These are phyloP conservation scores for Fragilaria crotonensis DNA, from an alignment of 108 stramenopile genomes.

Conservation along the genomic window DNA sequence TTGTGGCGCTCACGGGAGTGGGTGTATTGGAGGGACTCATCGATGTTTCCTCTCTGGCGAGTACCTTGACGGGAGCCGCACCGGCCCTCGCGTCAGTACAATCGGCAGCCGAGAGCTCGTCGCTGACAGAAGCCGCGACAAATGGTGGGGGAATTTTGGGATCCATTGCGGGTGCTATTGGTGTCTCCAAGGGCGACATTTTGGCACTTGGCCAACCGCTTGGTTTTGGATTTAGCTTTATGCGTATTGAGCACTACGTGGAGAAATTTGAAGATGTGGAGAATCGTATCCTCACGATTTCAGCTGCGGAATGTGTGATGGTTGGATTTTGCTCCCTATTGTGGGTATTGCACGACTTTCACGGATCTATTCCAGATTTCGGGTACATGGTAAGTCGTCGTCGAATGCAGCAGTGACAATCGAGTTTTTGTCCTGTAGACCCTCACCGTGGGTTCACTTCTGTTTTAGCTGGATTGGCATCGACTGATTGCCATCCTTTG, in stretches of 20 bases:
- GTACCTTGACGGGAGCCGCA: background rate
- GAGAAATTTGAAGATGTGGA: constrained; percentile 22
- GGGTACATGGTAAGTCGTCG: constrained; percentile 24
- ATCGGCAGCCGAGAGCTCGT: too few relatives aligned
- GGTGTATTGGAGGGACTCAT: constrained; percentile 40
- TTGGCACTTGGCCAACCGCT: constrained; percentile 47
- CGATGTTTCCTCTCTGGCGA: background rate
- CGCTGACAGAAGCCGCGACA: too few relatives aligned
- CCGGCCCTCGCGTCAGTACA: background rate
- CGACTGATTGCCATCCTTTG: constrained; percentile 25
- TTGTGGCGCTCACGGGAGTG: constrained; percentile 53
- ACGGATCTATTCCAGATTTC: constrained; percentile 16
- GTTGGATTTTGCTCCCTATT: constrained; percentile 15
- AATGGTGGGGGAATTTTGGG: constrained; percentile 11
- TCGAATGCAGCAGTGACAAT: background rate
- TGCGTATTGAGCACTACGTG: constrained; percentile 36
- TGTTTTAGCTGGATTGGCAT: constrained; percentile 5
- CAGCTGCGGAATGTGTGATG: constrained; percentile 35
- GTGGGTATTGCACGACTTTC: constrained; percentile 29
- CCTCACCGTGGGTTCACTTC: background rate
- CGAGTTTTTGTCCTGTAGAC: background rate
- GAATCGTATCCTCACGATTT: constrained; percentile 32
- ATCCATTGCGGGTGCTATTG: background rate
- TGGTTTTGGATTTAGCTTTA: constrained; percentile 60
- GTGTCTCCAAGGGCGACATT: constrained; percentile 17